A percentile compares a stretch with the other conserved stretches of the same genome.
Evolutionary conservation across 2,329 filamentous ascomycete species (phyloP).

Genomic region (Sphaerostilbella broomeana): DNA sequence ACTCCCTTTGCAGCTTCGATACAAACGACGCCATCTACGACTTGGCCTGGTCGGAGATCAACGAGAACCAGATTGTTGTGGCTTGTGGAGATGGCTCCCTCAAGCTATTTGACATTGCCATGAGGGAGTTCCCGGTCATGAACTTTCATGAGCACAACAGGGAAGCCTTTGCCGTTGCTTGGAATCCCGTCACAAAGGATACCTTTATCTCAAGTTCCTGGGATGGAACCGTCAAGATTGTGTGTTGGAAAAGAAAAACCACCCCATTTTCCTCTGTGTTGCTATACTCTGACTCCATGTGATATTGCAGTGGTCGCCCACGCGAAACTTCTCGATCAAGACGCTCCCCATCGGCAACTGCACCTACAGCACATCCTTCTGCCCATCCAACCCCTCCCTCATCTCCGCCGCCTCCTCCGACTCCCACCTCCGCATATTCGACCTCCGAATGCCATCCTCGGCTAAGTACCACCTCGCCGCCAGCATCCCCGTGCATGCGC

Average conservation of each 20-base stretch:
- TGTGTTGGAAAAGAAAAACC: too few species aligned
- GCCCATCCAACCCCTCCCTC: constrained; percentile 77
- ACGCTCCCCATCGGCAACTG: constrained; percentile 90
- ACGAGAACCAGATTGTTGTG: constrained; percentile 88
- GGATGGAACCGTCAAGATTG: constrained; percentile 93
- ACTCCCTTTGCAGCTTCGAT: constrained; percentile 61
- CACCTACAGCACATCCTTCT: constrained; percentile 90
- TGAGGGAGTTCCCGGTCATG: constrained; percentile 79
- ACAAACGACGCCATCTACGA: constrained; percentile 97
- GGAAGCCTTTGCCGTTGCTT: constrained; percentile 86
- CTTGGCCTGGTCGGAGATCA: constrained; percentile 87
- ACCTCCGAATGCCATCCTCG: constrained; percentile 78
- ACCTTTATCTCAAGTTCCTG: constrained; percentile 87
- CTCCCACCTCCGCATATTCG: constrained; percentile 82
- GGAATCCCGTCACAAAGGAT: constrained; percentile 88
- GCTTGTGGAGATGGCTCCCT: constrained; percentile 90
- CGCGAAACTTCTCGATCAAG: constrained; percentile 63
- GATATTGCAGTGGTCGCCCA: constrained; percentile 67
- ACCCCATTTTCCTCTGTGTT: background rate
- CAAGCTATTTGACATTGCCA: constrained; percentile 83
- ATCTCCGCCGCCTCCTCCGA: constrained; percentile 86
- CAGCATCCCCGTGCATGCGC: constrained; percentile 75
- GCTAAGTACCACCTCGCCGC: constrained; percentile 82
- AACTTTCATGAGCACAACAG: constrained; percentile 90
- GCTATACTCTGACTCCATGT: background rate